Conservation (phyloP, 495 filamentous ascomycete genomes). For the Pyrenula aspistea region DNA sequence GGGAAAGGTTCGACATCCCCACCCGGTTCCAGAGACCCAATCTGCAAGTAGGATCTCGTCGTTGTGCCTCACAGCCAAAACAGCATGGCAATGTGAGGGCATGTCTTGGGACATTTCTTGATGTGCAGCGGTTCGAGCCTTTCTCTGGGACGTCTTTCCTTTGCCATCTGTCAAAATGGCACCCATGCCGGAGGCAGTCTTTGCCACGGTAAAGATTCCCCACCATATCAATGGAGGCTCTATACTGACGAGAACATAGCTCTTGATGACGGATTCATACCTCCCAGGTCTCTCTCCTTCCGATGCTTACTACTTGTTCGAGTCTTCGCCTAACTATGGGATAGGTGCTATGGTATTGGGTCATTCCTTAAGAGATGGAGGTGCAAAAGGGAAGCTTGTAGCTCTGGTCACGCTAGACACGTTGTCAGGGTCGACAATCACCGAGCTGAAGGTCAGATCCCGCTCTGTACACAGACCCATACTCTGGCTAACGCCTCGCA, state of each 20-base stretch:
- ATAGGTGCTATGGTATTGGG: conserved; percentile 85
- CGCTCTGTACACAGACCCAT: not conserved
- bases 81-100: too few species aligned
- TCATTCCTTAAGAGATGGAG: conserved; percentile 87
- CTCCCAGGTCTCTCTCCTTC: conserved; percentile 62
- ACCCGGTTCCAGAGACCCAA: too few species aligned
- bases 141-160: not conserved
- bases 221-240: conserved; percentile 3
- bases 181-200: conserved; percentile 14
- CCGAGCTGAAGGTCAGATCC: conserved; percentile 57
- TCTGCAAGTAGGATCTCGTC: too few species aligned
- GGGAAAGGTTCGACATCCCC: too few species aligned
- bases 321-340: not conserved
- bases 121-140: too few species aligned
- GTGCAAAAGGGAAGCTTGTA: conserved; percentile 75
- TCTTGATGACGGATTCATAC: conserved; percentile 82
- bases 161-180: conserved; percentile 13
- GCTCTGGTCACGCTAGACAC: conserved; percentile 70
- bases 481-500: conserved; percentile 17
- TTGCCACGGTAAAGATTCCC: conserved; percentile 1
- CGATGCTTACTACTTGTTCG: not conserved
- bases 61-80: too few species aligned
- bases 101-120: too few species aligned
- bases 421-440: conserved; percentile 57
- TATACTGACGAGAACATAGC: conserved; percentile 36